Evolutionary conservation across 306 rosid genomes (phyloP), one percentile per base, ranked within the genome.

Genomic region (Casuarina glauca): DNA sequence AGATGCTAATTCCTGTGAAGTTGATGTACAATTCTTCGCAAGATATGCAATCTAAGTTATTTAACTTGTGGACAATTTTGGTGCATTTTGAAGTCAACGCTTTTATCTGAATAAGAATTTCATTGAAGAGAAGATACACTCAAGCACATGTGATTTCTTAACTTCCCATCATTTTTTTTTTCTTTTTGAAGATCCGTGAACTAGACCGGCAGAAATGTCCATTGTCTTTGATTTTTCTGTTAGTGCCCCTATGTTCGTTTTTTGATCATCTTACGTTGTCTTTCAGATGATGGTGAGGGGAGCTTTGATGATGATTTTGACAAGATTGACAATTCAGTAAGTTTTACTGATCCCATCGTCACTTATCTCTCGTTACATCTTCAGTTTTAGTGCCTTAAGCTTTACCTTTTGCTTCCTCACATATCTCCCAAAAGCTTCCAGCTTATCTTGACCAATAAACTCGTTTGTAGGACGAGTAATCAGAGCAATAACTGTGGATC

Each of bases 231-330:
- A 55, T 55, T 9, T 74, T 53, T 17, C 26, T 46, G 8, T 16
- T 44, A 54, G 68, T 46, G 44, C n/a, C 51, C 32, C 32, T 1
- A 26, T 26, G 32, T 78, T 77, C 71, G 20, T 11, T 53, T 50
- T 72, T 42, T 79, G 76, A 74, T 76, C 72, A 41, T 57, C 48
- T 58, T 79, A 44, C 55, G 9, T 53, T 51, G 48, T 84, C 78
- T 87, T 88, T 68, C 87, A 93, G 99, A 90, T 81, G 99, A 91
- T 78, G 97, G 84, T 13, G 96, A 91, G 73, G 93, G 78, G 42
- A 88, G 90, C 91, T 93, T 96, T 68, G 98, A 84, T 78, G 99
- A 96, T 84, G 98, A 96, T 83, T 96, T 96, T 74, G 99, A 96
- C 90, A 93, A 93, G 93, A 96, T 96, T 76, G 97, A 80, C 57